A percentile compares a stretch with the other conserved stretches of the same genome.
Evolutionary conservation across 1,284 basidiomycete species (phyloP).

Genomic region (Puccinia brachypodii): DNA sequence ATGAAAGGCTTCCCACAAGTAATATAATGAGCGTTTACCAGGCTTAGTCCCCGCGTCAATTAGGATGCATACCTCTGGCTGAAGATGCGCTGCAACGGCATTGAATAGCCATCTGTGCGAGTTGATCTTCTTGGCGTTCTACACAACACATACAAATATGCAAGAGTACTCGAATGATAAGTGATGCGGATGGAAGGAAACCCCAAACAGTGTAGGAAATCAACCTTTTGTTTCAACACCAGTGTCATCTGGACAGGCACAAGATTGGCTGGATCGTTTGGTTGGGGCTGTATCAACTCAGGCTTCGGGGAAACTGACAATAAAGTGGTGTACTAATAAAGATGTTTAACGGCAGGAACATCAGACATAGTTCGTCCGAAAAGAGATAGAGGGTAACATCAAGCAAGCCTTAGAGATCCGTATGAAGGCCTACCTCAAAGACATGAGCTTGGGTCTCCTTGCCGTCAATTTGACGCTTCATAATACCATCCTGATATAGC

Average conservation of each 20-base stretch:
- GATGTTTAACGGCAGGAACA: neutral
- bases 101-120: slow-evolving; percentile 98
- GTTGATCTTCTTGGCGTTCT: slow-evolving; percentile 95
- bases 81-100: slow-evolving; percentile 79
- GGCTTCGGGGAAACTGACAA: slow-evolving; percentile 40
- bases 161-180: neutral
- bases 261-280: slow-evolving; percentile 68
- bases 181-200: neutral
- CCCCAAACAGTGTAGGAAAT: neutral
- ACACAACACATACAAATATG: slow-evolving; percentile 53
- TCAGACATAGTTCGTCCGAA: neutral
- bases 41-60: slow-evolving; percentile 95
- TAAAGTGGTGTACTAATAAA: slow-evolving; percentile 45
- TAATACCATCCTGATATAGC: slow-evolving; percentile 85
- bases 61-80: slow-evolving; percentile 84
- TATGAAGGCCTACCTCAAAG: slow-evolving; percentile 25
- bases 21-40: slow-evolving; percentile 93
- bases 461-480: slow-evolving; percentile 86
- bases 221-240: slow-evolving; percentile 46
- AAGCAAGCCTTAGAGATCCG: neutral
- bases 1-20: slow-evolving; percentile 83
- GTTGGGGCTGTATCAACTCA: slow-evolving; percentile 43
- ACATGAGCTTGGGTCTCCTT: slow-evolving; percentile 72
- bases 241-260: slow-evolving; percentile 79
- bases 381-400: neutral